A percentile compares a stretch with the other conserved stretches of the same genome.
Evolutionary conservation across 139 green algal species (phyloP).

Genomic region (Haematococcus sp.): DNA sequence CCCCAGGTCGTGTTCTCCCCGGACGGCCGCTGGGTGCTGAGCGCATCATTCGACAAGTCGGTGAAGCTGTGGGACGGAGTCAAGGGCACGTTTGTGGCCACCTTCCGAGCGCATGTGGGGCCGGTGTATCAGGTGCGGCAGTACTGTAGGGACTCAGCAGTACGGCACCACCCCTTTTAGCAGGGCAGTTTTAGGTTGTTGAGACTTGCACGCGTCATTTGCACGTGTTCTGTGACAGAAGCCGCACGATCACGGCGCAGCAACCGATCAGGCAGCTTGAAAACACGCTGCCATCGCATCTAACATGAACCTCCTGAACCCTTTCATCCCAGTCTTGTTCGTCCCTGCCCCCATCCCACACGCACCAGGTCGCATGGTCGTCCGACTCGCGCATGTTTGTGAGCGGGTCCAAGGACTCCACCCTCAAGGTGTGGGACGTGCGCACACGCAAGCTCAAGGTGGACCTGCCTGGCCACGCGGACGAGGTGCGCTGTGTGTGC

Average conservation of each 20-base stretch:
- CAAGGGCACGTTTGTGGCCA: slow-evolving; percentile 89
- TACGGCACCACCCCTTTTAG: not conserved
- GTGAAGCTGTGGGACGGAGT: slow-evolving; percentile 96
- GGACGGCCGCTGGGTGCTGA: slow-evolving; percentile 88
- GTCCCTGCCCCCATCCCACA: too few relatives aligned
- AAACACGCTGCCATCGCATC: too few relatives aligned
- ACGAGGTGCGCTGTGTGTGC: slow-evolving; percentile 60
- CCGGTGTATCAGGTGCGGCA: slow-evolving; percentile 87
- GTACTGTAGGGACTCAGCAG: not conserved
- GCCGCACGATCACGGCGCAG: too few relatives aligned
- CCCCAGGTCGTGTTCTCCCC: slow-evolving; percentile 92
- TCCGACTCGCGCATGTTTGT: slow-evolving; percentile 89
- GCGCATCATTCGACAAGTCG: slow-evolving; percentile 95
- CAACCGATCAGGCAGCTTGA: too few relatives aligned
- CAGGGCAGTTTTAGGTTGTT: too few relatives aligned
- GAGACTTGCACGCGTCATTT: not conserved
- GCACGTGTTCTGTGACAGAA: too few relatives aligned
- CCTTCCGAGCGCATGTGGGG: slow-evolving; percentile 89
- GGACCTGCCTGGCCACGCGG: slow-evolving; percentile 94
- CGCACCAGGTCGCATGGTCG: slow-evolving; percentile 79
- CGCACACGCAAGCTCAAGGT: slow-evolving; percentile 84
- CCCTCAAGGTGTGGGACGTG: slow-evolving; percentile 96
- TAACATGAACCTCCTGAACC: not conserved
- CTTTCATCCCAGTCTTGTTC: not conserved
- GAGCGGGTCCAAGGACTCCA: slow-evolving; percentile 93